Evolutionary conservation across 108 stramenopile genomes (phyloP).

Genomic region (Cylindrotheca fusiformis): DNA sequence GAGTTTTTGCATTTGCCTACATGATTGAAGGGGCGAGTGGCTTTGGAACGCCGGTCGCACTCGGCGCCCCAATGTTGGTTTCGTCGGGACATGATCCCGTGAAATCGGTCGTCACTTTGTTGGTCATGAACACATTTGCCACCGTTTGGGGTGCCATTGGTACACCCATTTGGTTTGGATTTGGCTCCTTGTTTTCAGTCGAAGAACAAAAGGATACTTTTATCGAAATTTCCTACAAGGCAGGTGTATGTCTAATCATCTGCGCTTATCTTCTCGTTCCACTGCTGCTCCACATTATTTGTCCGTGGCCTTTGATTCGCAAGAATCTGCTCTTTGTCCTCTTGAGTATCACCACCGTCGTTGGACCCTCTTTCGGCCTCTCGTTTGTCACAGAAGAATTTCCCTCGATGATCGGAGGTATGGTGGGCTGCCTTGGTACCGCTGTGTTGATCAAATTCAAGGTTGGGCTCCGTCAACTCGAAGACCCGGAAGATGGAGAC

Average conservation of each 20-base stretch:
- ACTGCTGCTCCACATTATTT: conserved; percentile 38
- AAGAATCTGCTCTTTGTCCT: conserved; percentile 47
- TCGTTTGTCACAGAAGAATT: conserved; percentile 53
- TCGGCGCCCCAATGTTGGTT: too few species aligned
- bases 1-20: too few species aligned
- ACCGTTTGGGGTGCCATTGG: too few species aligned
- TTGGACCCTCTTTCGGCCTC: conserved; percentile 46
- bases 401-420: conserved; percentile 59
- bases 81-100: conserved; percentile 46
- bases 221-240: too few species aligned
- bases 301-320: too few species aligned
- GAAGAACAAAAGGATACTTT: conserved; percentile 43
- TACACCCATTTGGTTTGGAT: conserved; percentile 71
- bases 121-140: conserved; percentile 64
- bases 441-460: conserved; percentile 42
- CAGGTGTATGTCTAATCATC: conserved; percentile 38
- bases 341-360: conserved; percentile 20
- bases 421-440: conserved; percentile 44
- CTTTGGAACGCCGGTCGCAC: too few species aligned
- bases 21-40: too few species aligned
- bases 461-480: conserved; percentile 30
- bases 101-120: too few species aligned
- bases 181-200: conserved; percentile 32
- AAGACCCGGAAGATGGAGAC: too few species aligned
- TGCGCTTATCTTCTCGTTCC: conserved; percentile 47